A percentile compares a stretch with the other conserved stretches of the same genome.
Evolutionary conservation across 768 basidiomycete species (phyloP).

Genomic region (Kwoniella dejecticola): DNA sequence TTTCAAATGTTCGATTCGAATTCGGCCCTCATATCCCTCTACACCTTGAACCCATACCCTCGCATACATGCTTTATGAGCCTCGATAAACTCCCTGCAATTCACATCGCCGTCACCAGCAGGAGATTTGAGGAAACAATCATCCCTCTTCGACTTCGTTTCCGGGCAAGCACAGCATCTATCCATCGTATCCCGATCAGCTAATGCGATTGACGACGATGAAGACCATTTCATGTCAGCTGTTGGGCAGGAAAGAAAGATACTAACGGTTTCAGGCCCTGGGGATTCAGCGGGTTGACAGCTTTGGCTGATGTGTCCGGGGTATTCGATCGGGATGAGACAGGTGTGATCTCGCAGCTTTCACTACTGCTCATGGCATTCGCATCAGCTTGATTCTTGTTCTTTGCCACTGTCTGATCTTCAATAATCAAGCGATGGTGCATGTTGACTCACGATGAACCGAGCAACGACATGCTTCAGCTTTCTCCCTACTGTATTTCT

Average conservation of each 20-base stretch:
- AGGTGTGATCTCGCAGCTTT: conserved; percentile 4
- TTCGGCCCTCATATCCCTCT: conserved; percentile 4
- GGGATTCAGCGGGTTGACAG: conserved; percentile 81
- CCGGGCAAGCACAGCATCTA: conserved; percentile 94
- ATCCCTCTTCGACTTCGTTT: conserved; percentile 88
- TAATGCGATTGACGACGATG: no score
- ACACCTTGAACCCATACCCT: conserved; percentile 78
- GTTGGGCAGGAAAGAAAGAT: no score
- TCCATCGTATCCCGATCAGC: not conserved
- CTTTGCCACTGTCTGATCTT: conserved; percentile 13
- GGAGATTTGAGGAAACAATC: conserved; percentile 79
- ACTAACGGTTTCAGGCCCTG: conserved; percentile 92
- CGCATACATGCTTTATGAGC: conserved; percentile 90
- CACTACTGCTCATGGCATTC: no score
- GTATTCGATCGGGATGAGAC: conserved; percentile 28
- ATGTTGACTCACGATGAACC: conserved; percentile 12
- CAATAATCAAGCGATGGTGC: not conserved
- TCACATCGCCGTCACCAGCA: conserved; percentile 68
- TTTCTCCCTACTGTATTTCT: not conserved
- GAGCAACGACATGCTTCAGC: conserved; percentile 8
- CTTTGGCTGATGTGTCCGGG: conserved; percentile 31
- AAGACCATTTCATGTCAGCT: no score
- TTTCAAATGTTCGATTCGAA: not conserved
- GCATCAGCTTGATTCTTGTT: no score
- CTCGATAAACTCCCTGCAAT: conserved; percentile 77